A percentile compares a stretch with the other conserved stretches of the same genome.
phyloP scores from a whole-genome alignment of 306 rosid genomes.

The Gynostemma pentaphyllum region DNA sequence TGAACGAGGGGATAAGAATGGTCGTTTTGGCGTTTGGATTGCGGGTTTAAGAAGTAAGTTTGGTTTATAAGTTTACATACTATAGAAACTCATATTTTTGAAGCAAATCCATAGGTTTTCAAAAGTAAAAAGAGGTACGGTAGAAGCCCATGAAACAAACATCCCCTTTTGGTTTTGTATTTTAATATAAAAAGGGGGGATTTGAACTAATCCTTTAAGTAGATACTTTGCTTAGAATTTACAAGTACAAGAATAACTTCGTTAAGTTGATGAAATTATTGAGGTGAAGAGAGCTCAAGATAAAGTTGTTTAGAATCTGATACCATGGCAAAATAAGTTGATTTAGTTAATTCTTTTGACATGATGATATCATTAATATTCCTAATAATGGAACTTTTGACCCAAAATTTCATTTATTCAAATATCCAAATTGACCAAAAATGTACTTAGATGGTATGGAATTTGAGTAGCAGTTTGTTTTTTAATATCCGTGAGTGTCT shows the following conservation, averaged over 20 bases:
- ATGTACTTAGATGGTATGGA: neutral
- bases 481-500: too few species aligned
- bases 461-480: too few species aligned
- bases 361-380: neutral
- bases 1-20: constrained; percentile 18
- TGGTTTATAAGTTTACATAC: too few species aligned
- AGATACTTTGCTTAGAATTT: constrained; percentile 32
- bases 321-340: constrained; percentile 16
- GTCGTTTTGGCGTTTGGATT: neutral
- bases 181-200: constrained; percentile 1
- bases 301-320: constrained; percentile 26
- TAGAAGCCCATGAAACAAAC: too few species aligned
- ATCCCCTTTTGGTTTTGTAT: too few species aligned
- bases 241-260: constrained; percentile 25
- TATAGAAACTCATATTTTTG: too few species aligned
- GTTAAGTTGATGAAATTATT: constrained; percentile 14
- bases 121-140: too few species aligned
- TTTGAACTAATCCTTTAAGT: neutral
- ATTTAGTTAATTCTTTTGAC: constrained; percentile 3
- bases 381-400: neutral
- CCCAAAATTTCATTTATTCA: too few species aligned
- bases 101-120: too few species aligned
- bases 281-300: constrained; percentile 6
- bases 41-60: too few species aligned
- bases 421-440: neutral